Evolutionary conservation across 2,329 filamentous ascomycete species (phyloP).

Genomic region (Colletotrichum sp.): DNA sequence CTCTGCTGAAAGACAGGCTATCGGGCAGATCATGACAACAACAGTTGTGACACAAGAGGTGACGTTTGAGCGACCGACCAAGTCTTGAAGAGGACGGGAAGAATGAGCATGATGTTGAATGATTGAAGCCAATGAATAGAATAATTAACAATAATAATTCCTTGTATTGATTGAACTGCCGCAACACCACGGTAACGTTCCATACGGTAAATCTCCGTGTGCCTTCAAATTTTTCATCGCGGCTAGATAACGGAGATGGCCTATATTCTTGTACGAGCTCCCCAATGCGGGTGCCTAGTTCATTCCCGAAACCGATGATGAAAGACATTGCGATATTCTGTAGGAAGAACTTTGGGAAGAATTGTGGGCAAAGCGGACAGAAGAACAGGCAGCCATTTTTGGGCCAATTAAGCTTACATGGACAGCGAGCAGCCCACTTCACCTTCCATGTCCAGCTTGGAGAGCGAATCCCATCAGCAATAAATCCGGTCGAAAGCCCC

Average conservation of each 20-base stretch:
- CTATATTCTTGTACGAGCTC: not conserved
- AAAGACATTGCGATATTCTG: not conserved
- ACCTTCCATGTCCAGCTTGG: not conserved
- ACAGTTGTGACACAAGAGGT: slow-evolving; percentile 27
- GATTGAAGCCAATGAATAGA: not conserved
- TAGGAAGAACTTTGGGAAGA: not conserved
- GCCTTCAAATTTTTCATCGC: not conserved
- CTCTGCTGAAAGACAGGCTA: not conserved
- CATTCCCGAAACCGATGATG: not conserved
- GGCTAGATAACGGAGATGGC: not conserved
- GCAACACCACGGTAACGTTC: not conserved
- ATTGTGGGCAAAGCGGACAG: not conserved
- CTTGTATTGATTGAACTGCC: not conserved
- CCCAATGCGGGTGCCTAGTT: not conserved
- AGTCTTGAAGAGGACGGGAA: not conserved
- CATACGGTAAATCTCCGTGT: not conserved
- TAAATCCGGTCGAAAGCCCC: not conserved
- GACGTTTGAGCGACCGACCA: not conserved
- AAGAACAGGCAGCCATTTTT: not conserved
- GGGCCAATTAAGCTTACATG: not conserved
- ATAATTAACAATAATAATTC: not conserved
- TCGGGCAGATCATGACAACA: slow-evolving; percentile 23
- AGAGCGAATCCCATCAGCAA: not conserved
- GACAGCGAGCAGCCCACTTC: not conserved
- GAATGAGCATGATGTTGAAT: not conserved